Conservation (phyloP, 2,329 filamentous ascomycete genomes). For the Pseudocercospora musae region DNA sequence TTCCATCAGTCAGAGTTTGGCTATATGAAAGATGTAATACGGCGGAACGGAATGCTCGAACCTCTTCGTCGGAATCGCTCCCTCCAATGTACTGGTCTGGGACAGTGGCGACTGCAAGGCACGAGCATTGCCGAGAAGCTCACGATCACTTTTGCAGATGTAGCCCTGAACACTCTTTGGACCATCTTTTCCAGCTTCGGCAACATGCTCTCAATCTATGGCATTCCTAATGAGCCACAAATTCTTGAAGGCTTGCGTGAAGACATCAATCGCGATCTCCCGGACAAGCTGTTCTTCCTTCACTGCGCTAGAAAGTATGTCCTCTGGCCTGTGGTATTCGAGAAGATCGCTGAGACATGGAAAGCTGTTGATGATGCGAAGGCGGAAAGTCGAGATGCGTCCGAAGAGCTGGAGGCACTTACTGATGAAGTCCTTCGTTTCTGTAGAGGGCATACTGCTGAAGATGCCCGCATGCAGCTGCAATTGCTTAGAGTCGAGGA, state of each 20-base stretch:
- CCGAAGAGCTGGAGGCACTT: conserved; percentile 8
- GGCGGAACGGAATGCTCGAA: conserved; percentile 9
- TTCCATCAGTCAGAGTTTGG: conserved; percentile 18
- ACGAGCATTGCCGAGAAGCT: not conserved
- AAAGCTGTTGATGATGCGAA: conserved; percentile 7
- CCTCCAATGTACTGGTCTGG: conserved; percentile 10
- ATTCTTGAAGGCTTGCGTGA: conserved; percentile 12
- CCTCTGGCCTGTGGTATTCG: conserved; percentile 11
- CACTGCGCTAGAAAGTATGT: conserved; percentile 12
- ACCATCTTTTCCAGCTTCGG: not conserved
- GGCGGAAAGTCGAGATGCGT: not conserved
- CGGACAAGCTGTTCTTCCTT: conserved; percentile 17
- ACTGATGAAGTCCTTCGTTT: conserved; percentile 1
- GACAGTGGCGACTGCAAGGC: conserved; percentile 11
- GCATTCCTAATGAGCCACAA: not conserved
- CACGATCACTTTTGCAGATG: conserved; percentile 13
- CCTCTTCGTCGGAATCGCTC: conserved; percentile 7
- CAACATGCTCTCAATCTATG: not conserved
- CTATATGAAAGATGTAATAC: conserved; percentile 18
- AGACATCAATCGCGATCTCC: conserved; percentile 14
- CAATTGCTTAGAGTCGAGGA: conserved; percentile 11
- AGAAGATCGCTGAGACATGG: conserved; percentile 10
- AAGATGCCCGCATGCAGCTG: conserved; percentile 12
- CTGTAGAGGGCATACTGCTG: conserved; percentile 3
- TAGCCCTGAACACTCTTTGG: conserved; percentile 9